Base-by-base conservation (phyloP, 2,329 filamentous ascomycete genomes). In the Samsoniella hepiali region DNA sequence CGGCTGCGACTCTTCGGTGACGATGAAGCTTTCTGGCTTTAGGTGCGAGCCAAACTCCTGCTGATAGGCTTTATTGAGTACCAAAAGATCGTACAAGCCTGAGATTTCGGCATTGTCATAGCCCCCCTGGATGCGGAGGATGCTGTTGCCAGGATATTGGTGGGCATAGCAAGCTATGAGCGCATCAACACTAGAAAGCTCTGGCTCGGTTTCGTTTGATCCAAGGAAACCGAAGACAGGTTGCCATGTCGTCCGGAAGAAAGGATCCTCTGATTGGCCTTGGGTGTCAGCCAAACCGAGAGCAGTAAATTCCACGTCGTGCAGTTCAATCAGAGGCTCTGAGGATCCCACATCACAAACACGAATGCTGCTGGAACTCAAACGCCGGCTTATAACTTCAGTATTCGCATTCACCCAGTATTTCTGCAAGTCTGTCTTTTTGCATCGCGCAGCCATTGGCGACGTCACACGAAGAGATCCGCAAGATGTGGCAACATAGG, bases 401-500 rank as follows among this genome's bases (percentile, higher is more conserved):
- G 55, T 47, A 1, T 15, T 34, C 9, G 55, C 42, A 45, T 34
- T 58, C 9, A 47, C 55, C 55, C 55, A 58, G 29, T 58, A 58
- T 17, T 36, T 45, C 4, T 27, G 40, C 29, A 9, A 9, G 1
- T 27, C 9, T 1, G 17, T 8, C 17, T 27, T 31, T 15, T 22
- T 34, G 40, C 13, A 36, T 27, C 55, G 40, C n/a, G 40, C 4
- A 36, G 45, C 6, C 55, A 58, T 58, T 2, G 42, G 5, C 29
- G 55, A 36, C 5, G 67, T 68, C 53, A 71, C 67, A 54, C 64
- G 67, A 29, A 69, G 58, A 1, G 64, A 63, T 32, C 65, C 62
- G 65, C 70, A 66, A 58, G 69, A 71, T 2, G 69, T 68, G 3
- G 69, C 69, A 13, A 70, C 69, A 55, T 70, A 70, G 27, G 68